phyloP scores from a whole-genome alignment of 2,329 filamentous ascomycete genomes.

The Stachybotrys elegans region DNA sequence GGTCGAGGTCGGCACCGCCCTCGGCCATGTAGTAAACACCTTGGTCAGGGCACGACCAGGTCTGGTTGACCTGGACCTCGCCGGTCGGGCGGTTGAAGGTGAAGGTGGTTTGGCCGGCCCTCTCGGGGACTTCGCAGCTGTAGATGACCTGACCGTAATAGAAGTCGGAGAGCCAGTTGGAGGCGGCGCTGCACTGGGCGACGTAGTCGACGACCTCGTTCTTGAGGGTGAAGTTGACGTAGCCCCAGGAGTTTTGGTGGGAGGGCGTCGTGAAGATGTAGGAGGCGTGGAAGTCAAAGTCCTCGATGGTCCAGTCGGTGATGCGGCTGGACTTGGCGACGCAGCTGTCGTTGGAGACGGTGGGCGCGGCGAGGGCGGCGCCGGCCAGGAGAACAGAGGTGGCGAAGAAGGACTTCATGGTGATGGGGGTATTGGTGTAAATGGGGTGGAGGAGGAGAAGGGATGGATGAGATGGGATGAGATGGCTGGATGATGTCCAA shows the following conservation, averaged over 20 bases:
- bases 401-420: slow-evolving; percentile 13
- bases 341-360: slow-evolving; percentile 11
- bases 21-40: slow-evolving; percentile 22
- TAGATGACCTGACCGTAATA: slow-evolving; percentile 44
- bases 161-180: slow-evolving; percentile 39
- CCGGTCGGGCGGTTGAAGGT: slow-evolving; percentile 32
- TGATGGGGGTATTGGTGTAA: slow-evolving; percentile 9
- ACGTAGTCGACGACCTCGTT: slow-evolving; percentile 37
- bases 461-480: not conserved
- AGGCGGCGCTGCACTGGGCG: slow-evolving; percentile 33
- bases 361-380: slow-evolving; percentile 4
- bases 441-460: slow-evolving; percentile 7
- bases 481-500: not conserved
- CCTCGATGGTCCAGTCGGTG: slow-evolving; percentile 31
- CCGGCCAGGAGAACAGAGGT: slow-evolving; percentile 17
- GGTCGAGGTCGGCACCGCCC: slow-evolving; percentile 19
- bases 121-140: slow-evolving; percentile 32
- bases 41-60: slow-evolving; percentile 42
- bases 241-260: slow-evolving; percentile 44
- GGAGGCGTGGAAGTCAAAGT: slow-evolving; percentile 44
- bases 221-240: slow-evolving; percentile 42
- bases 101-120: slow-evolving; percentile 30
- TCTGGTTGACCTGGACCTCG: slow-evolving; percentile 40
- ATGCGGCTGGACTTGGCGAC: slow-evolving; percentile 28
- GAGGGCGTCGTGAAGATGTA: slow-evolving; percentile 46